phyloP scores from a whole-genome alignment of 495 filamentous ascomycete genomes.

The Annulohypoxylon nitens region DNA sequence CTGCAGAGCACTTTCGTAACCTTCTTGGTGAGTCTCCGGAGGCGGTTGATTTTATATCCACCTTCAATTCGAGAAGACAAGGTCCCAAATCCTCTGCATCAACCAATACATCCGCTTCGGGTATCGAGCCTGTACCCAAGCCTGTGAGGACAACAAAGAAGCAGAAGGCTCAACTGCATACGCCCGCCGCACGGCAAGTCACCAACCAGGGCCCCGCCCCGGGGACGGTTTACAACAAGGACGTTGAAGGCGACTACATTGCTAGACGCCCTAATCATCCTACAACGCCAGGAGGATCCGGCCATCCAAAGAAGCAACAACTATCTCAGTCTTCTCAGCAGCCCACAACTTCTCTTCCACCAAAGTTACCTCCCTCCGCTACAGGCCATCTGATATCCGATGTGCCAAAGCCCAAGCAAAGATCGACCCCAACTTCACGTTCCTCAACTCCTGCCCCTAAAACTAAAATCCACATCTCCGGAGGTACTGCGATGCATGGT shows the following conservation, averaged over 20 bases:
- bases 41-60: slow-evolving; percentile 90
- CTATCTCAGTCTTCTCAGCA: slow-evolving; percentile 55
- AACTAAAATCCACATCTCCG: slow-evolving; percentile 75
- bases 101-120: slow-evolving; percentile 28
- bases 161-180: slow-evolving; percentile 72
- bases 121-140: slow-evolving; percentile 52
- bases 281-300: slow-evolving; percentile 49
- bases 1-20: slow-evolving; percentile 86
- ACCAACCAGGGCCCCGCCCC: slow-evolving; percentile 56
- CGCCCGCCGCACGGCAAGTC: slow-evolving; percentile 75
- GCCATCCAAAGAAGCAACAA: slow-evolving; percentile 55
- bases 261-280: slow-evolving; percentile 51
- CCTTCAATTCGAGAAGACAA: slow-evolving; percentile 82
- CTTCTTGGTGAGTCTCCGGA: slow-evolving; percentile 88
- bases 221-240: slow-evolving; percentile 58
- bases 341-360: slow-evolving; percentile 52
- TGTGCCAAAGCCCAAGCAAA: slow-evolving; percentile 72
- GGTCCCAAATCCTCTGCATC: slow-evolving; percentile 53
- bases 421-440: slow-evolving; percentile 65
- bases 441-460: slow-evolving; percentile 67
- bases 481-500: slow-evolving; percentile 81
- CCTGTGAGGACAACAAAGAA: slow-evolving; percentile 58
- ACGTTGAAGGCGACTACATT: slow-evolving; percentile 57
- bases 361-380: slow-evolving; percentile 75
- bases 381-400: slow-evolving; percentile 85